Conservation (phyloP, 2,329 filamentous ascomycete genomes). For the Davidsoniella australis region DNA sequence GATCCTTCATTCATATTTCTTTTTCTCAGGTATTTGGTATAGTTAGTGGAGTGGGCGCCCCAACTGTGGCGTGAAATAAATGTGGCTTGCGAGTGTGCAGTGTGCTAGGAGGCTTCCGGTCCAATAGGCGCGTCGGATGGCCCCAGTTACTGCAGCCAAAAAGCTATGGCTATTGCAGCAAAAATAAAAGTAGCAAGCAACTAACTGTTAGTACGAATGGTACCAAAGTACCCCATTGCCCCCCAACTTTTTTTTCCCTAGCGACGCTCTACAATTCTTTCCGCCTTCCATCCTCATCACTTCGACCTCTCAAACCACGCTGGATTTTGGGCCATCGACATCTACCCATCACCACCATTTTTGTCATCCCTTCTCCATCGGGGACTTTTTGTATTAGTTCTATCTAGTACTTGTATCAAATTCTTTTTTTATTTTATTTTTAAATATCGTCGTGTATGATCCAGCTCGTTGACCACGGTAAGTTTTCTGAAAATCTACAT, state of each 20-base stretch:
- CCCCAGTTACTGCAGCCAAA: neutral
- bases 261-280: conserved; percentile 10
- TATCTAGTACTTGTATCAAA: neutral
- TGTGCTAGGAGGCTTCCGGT: neutral
- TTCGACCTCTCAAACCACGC: conserved; percentile 10
- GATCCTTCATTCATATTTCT: too few relatives aligned
- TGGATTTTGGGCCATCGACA: conserved; percentile 11
- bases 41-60: too few relatives aligned
- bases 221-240: neutral
- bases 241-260: conserved; percentile 9
- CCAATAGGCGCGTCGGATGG: conserved; percentile 11
- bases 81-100: conserved; percentile 16
- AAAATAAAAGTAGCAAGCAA: neutral
- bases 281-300: conserved; percentile 12
- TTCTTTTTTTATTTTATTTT: conserved; percentile 3
- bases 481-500: neutral
- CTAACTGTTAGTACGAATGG: neutral
- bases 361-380: conserved; percentile 7
- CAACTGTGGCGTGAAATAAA: neutral
- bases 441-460: neutral
- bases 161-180: neutral
- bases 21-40: too few relatives aligned
- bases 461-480: neutral
- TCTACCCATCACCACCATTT: conserved; percentile 10
- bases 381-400: neutral